Percentiles rank a stretch among this genome's conserved stretches.
Evolutionary conservation across 2,329 filamentous ascomycete genomes (phyloP).

Genomic region (Zymoseptoria pseudotritici): DNA sequence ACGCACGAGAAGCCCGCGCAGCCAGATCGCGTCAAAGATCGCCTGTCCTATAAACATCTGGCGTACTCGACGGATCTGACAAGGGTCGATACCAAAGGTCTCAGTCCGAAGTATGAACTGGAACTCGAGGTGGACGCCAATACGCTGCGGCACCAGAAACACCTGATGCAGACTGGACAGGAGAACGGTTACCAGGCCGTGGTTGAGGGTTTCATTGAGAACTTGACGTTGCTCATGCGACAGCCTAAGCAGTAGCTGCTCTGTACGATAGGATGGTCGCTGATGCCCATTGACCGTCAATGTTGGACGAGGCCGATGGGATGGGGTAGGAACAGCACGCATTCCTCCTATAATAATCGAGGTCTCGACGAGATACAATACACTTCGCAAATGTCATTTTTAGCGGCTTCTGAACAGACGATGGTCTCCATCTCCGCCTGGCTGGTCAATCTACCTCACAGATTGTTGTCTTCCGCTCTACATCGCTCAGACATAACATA

Average conservation of each 20-base stretch:
- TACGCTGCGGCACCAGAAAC: conserved; percentile 59
- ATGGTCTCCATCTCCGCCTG: too few species aligned
- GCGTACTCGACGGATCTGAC: conserved; percentile 89
- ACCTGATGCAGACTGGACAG: conserved; percentile 44
- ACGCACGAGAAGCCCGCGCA: conserved; percentile 35
- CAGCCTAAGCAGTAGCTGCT: conserved; percentile 4
- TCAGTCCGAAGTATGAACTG: conserved; percentile 66
- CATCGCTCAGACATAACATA: too few species aligned
- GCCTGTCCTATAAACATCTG: conserved; percentile 82
- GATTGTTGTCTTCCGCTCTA: too few species aligned
- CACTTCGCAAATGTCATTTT: not conserved
- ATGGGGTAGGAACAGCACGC: not conserved
- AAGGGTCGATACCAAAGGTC: conserved; percentile 59
- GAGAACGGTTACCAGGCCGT: conserved; percentile 58
- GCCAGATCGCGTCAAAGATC: conserved; percentile 59
- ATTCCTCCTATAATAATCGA: not conserved
- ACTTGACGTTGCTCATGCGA: conserved; percentile 52
- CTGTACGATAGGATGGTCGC: not conserved
- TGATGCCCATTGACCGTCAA: not conserved
- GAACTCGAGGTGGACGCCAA: conserved; percentile 67
- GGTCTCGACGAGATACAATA: not conserved
- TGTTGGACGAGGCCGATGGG: not conserved
- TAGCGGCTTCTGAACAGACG: not conserved
- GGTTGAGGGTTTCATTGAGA: conserved; percentile 68
- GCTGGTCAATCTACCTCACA: too few species aligned